phyloP scores from a whole-genome alignment of 139 green algal species.

The Chlorella sp. region DNA sequence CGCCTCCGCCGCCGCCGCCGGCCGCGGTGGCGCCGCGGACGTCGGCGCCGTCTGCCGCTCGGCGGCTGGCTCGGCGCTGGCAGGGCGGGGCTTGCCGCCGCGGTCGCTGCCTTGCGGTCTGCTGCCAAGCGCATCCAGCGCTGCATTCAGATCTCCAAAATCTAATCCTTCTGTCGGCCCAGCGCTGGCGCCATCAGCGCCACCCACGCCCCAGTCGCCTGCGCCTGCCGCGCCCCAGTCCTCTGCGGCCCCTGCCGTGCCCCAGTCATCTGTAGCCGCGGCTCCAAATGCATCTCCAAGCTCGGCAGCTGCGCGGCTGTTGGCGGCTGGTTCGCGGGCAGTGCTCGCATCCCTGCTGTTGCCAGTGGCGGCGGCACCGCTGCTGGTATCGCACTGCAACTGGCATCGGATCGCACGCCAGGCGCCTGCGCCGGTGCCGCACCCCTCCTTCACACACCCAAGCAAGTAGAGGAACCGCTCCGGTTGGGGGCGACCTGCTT shows the following conservation, averaged over 20 bases:
- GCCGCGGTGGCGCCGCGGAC: neutral
- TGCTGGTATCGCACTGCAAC: neutral
- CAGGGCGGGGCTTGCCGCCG: neutral
- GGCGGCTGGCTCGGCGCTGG: neutral
- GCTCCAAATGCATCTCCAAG: neutral
- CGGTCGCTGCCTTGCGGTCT: neutral
- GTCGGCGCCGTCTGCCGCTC: no score
- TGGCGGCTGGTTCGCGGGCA: neutral
- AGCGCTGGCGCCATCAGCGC: neutral
- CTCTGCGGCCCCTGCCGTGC: neutral
- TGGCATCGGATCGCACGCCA: constrained; percentile 49
- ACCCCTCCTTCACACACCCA: constrained; percentile 45
- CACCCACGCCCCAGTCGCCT: constrained; percentile 2
- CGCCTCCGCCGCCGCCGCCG: neutral
- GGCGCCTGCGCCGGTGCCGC: constrained; percentile 37
- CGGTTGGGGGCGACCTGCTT: neutral
- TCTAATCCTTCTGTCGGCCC: constrained; percentile 36
- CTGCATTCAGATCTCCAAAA: constrained; percentile 55
- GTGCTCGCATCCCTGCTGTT: neutral
- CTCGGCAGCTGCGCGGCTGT: neutral
- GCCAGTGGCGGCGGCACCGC: no score
- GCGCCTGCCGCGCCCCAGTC: neutral
- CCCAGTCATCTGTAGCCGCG: constrained; percentile 7
- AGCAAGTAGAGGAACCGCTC: constrained; percentile 50
- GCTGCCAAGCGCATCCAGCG: constrained; percentile 37